These are phyloP conservation scores for Chrysosporium keratinophilum DNA, from an alignment of 2,329 filamentous ascomycete species.

Conservation along the genomic window DNA sequence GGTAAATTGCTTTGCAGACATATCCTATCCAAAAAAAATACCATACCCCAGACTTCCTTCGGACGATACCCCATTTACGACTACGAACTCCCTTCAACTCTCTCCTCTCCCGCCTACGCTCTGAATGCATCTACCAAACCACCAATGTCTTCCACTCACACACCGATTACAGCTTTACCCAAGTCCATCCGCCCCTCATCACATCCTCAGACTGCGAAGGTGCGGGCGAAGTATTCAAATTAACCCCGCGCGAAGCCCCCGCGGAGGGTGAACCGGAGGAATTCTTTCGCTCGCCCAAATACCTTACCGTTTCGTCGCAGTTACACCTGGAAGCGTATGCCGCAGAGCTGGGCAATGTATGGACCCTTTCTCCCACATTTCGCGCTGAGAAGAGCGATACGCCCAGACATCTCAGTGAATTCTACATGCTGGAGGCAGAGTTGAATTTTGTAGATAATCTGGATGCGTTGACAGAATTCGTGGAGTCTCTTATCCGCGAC, in stretches of 20 bases:
- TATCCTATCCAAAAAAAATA: slow-evolving; percentile 96
- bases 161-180: slow-evolving; percentile 47
- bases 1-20: slow-evolving; percentile 44
- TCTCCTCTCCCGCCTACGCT: slow-evolving; percentile 69
- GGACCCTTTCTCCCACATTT: slow-evolving; percentile 89
- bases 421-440: slow-evolving; percentile 97
- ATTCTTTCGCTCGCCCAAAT: slow-evolving; percentile 84
- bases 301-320: slow-evolving; percentile 89
- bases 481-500: slow-evolving; percentile 64
- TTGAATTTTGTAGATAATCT: slow-evolving; percentile 66
- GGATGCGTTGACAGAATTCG: slow-evolving; percentile 61
- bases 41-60: slow-evolving; percentile 77
- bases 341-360: slow-evolving; percentile 79
- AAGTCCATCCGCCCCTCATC: slow-evolving; percentile 86
- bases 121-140: slow-evolving; percentile 62
- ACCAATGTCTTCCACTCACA: slow-evolving; percentile 60
- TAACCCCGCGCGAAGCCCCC: slow-evolving; percentile 42
- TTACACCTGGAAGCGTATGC: slow-evolving; percentile 87
- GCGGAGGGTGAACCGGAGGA: slow-evolving; percentile 34
- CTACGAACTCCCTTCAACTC: slow-evolving; percentile 71
- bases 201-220: slow-evolving; percentile 97
- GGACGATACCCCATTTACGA: slow-evolving; percentile 78
- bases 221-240: slow-evolving; percentile 81
- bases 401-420: slow-evolving; percentile 85
- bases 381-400: slow-evolving; percentile 90